Conservation (phyloP, 345 rosid species). For the Cardamine occulta region DNA sequence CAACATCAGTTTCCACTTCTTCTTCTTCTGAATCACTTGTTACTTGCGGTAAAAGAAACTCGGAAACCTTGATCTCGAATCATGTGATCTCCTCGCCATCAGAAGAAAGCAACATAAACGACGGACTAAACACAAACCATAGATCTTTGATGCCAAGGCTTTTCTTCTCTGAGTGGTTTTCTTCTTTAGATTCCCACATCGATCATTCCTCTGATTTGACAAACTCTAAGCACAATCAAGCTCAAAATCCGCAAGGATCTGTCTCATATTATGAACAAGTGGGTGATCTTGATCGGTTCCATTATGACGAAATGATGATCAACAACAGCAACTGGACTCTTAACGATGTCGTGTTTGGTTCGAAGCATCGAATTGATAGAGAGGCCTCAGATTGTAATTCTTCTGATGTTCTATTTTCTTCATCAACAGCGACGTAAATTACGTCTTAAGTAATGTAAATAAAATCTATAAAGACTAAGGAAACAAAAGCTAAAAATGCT, state of each 20-base stretch:
- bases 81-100: conserved; percentile 37
- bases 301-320: conserved; percentile 30
- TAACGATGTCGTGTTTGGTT: conserved; percentile 49
- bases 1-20: conserved; percentile 38
- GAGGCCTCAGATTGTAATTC: conserved; percentile 43
- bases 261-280: conserved; percentile 6
- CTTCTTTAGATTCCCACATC: conserved; percentile 38
- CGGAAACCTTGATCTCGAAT: conserved; percentile 39
- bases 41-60: conserved; percentile 35
- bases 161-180: conserved; percentile 77
- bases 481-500: not conserved
- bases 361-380: conserved; percentile 47
- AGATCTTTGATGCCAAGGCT: conserved; percentile 49
- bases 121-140: not conserved
- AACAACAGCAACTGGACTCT: conserved; percentile 39
- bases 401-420: conserved; percentile 39
- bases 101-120: conserved; percentile 23
- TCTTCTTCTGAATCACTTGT: conserved; percentile 31
- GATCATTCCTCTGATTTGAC: conserved; percentile 27
- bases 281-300: conserved; percentile 19
- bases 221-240: conserved; percentile 35
- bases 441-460: conserved; percentile 41
- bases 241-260: conserved; percentile 22
- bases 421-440: conserved; percentile 48
- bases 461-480: not conserved